Conservation (phyloP, 768 basidiomycete genomes). For the Imleria badia region DNA sequence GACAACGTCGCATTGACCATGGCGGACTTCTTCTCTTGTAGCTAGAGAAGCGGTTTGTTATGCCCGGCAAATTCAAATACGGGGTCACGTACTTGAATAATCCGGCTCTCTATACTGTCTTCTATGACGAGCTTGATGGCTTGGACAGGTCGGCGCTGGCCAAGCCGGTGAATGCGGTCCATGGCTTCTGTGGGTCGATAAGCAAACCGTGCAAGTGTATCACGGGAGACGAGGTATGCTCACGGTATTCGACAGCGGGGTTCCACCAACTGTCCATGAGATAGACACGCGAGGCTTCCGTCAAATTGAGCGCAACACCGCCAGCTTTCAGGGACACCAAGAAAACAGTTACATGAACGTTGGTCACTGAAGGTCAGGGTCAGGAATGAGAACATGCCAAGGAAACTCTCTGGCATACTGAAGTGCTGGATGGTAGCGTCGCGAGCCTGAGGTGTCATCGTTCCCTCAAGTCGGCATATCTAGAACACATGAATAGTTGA, state of each 20-base stretch:
- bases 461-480: conserved; percentile 94
- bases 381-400: not conserved
- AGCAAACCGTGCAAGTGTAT: not conserved
- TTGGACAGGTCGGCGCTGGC: conserved; percentile 91
- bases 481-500: conserved; percentile 29
- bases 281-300: conserved; percentile 90
- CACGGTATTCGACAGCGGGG: conserved; percentile 89
- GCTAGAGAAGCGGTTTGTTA: conserved; percentile 34
- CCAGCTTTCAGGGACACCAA: conserved; percentile 95
- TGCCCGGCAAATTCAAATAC: not conserved
- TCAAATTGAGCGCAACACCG: conserved; percentile 87
- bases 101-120: conserved; percentile 94
- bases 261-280: conserved; percentile 99
- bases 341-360: conserved; percentile 94
- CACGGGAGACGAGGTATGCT: conserved; percentile 30
- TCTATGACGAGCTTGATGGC: conserved; percentile 94
- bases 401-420: conserved; percentile 49
- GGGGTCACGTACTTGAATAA: conserved; percentile 65
- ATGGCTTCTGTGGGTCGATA: conserved; percentile 68
- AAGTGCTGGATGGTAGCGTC: conserved; percentile 95
- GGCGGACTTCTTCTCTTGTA: conserved; percentile 97
- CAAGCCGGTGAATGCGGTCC: conserved; percentile 95
- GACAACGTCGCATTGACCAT: conserved; percentile 91
- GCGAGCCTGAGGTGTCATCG: conserved; percentile 94
- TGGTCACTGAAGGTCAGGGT: conserved; percentile 63